Conservation (phyloP, 768 basidiomycete genomes). For the Nidularia pulvinata region DNA sequence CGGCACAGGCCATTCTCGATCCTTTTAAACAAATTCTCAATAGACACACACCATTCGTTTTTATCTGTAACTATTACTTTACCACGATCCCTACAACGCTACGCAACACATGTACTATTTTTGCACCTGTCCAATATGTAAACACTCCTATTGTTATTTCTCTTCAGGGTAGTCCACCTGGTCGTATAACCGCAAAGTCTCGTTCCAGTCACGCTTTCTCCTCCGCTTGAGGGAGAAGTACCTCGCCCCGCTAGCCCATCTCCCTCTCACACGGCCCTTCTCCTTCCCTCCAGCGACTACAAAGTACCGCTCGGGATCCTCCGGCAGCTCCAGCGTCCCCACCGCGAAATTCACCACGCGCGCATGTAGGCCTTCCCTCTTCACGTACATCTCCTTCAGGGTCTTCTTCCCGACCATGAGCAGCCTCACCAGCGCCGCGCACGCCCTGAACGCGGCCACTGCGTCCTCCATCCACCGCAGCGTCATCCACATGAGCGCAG, state of each 20-base stretch:
- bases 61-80: too few relatives aligned
- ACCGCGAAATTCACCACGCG: constrained; percentile 69
- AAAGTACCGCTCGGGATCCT: constrained; percentile 71
- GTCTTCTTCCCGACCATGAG: constrained; percentile 60
- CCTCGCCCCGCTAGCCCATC: constrained; percentile 69
- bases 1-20: too few relatives aligned
- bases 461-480: constrained; percentile 89
- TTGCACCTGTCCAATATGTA: too few relatives aligned
- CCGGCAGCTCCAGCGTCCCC: constrained; percentile 57
- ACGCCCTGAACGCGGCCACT: constrained; percentile 77
- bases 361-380: constrained; percentile 56
- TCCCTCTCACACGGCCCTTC: constrained; percentile 67
- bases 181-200: constrained; percentile 80
- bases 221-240: constrained; percentile 82
- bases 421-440: constrained; percentile 58
- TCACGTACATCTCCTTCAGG: constrained; percentile 50
- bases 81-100: too few relatives aligned
- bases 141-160: constrained; percentile 10
- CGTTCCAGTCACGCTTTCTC: constrained; percentile 90
- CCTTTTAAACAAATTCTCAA: not conserved
- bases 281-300: constrained; percentile 55
- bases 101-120: too few relatives aligned
- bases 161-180: constrained; percentile 80
- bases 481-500: constrained; percentile 86
- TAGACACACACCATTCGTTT: not conserved